Conservation (phyloP, 2,329 filamentous ascomycete genomes). For the Aspergillus candidus region DNA sequence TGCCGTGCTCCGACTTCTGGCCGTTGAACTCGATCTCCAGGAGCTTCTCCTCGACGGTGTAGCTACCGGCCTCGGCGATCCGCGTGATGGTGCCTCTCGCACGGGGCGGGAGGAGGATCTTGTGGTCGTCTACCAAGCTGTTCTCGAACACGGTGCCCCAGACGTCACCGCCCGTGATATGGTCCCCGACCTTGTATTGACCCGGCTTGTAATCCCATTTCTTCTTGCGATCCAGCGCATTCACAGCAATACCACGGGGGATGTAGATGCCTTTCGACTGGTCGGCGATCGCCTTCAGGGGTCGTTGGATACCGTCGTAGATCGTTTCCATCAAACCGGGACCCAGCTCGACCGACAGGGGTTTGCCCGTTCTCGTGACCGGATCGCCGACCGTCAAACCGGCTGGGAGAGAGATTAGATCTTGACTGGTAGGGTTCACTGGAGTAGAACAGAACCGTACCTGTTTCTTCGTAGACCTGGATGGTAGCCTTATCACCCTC, state of each 20-base stretch:
- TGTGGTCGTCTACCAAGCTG: slow-evolving; percentile 88
- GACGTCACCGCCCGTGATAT: slow-evolving; percentile 92
- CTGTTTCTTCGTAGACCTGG: slow-evolving; percentile 98
- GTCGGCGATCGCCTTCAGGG: slow-evolving; percentile 75
- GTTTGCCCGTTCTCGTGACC: slow-evolving; percentile 84
- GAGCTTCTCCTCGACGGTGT: slow-evolving; percentile 90
- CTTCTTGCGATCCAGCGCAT: slow-evolving; percentile 81
- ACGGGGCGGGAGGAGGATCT: slow-evolving; percentile 83
- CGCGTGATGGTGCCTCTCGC: slow-evolving; percentile 87
- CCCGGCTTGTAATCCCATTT: slow-evolving; percentile 93
- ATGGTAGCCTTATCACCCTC: slow-evolving; percentile 93
- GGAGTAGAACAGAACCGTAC: slow-evolving; percentile 41
- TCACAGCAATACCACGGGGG: slow-evolving; percentile 82
- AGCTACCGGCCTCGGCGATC: slow-evolving; percentile 82
- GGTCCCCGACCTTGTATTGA: slow-evolving; percentile 86
- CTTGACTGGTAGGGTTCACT: slow-evolving; percentile 5
- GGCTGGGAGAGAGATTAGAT: slow-evolving; percentile 41
- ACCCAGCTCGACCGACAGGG: slow-evolving; percentile 92
- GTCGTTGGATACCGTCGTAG: slow-evolving; percentile 98
- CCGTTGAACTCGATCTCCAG: slow-evolving; percentile 96
- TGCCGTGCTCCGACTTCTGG: slow-evolving; percentile 85
- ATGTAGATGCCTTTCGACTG: slow-evolving; percentile 90
- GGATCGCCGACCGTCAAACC: slow-evolving; percentile 95
- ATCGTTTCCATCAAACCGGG: slow-evolving; percentile 98
- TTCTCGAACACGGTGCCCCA: slow-evolving; percentile 96